Evolutionary conservation across 495 filamentous ascomycete species (phyloP).

Genomic region (Aspergillus bridgeri): DNA sequence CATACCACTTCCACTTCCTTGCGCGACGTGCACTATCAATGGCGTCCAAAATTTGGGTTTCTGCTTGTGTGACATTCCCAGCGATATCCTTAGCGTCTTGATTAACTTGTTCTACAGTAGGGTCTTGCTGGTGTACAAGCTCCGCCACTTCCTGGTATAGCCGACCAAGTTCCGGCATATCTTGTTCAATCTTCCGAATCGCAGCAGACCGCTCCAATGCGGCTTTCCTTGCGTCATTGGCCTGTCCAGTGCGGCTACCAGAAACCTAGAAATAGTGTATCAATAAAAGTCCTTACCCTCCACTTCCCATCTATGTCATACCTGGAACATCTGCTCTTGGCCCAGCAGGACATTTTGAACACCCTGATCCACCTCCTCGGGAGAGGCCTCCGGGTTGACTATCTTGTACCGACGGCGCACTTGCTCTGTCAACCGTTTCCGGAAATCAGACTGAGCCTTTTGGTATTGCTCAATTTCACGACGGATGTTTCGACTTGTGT

Average conservation of each 20-base stretch:
- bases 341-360: slow-evolving; percentile 65
- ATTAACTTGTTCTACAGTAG: slow-evolving; percentile 71
- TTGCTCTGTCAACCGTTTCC: slow-evolving; percentile 72
- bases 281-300: slow-evolving; percentile 23
- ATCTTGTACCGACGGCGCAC: slow-evolving; percentile 87
- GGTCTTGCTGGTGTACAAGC: slow-evolving; percentile 79
- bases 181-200: slow-evolving; percentile 85
- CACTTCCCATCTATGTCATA: slow-evolving; percentile 16
- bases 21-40: slow-evolving; percentile 72
- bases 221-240: slow-evolving; percentile 68
- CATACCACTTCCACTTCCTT: slow-evolving; percentile 98
- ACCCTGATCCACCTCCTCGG: slow-evolving; percentile 73
- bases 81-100: slow-evolving; percentile 74
- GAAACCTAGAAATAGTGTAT: slow-evolving; percentile 46
- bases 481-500: slow-evolving; percentile 71
- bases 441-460: slow-evolving; percentile 69
- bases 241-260: slow-evolving; percentile 74
- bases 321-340: slow-evolving; percentile 72
- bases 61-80: slow-evolving; percentile 74
- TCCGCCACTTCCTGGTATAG: slow-evolving; percentile 83
- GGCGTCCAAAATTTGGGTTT: slow-evolving; percentile 73
- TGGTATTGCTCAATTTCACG: slow-evolving; percentile 77
- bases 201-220: slow-evolving; percentile 82
- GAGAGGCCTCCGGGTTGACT: slow-evolving; percentile 77
- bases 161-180: slow-evolving; percentile 78